Evolutionary conservation across 2,329 filamentous ascomycete species (phyloP).

Genomic region (Fusarium sp.): DNA sequence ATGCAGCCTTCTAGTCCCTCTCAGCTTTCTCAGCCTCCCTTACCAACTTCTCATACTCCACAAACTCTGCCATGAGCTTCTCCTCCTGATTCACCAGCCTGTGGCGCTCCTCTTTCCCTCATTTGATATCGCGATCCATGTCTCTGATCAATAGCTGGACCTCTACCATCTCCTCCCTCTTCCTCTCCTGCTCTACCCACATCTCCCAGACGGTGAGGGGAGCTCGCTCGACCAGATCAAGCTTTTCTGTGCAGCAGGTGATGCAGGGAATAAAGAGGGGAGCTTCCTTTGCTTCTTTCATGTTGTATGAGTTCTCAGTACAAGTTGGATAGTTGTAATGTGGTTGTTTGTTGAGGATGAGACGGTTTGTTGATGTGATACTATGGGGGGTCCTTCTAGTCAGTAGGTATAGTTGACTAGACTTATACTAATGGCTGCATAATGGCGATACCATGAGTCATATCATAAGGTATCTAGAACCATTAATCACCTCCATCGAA

Average conservation of each 20-base stretch:
- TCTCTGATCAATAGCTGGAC: neutral
- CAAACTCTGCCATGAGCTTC: neutral
- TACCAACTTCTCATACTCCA: neutral
- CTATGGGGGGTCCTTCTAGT: neutral
- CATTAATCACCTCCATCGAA: neutral
- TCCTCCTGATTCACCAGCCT: neutral
- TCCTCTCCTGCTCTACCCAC: neutral
- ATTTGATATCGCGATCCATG: neutral
- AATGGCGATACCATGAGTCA: neutral
- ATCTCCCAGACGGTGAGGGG: neutral
- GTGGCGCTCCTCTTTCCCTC: neutral
- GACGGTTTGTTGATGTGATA: neutral
- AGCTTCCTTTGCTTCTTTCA: neutral
- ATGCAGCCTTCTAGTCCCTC: neutral
- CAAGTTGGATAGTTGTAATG: neutral
- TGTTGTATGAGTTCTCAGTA: neutral
- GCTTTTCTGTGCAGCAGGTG: neutral
- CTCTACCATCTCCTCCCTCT: neutral
- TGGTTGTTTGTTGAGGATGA: neutral
- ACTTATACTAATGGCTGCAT: neutral
- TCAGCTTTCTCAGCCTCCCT: neutral
- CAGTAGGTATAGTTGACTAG: fast-evolving
- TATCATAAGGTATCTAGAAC: neutral
- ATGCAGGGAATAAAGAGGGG: neutral
- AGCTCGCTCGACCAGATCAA: fast-evolving